phyloP scores from a whole-genome alignment of 1,284 basidiomycete species.

The Leccinum pachyderme region DNA sequence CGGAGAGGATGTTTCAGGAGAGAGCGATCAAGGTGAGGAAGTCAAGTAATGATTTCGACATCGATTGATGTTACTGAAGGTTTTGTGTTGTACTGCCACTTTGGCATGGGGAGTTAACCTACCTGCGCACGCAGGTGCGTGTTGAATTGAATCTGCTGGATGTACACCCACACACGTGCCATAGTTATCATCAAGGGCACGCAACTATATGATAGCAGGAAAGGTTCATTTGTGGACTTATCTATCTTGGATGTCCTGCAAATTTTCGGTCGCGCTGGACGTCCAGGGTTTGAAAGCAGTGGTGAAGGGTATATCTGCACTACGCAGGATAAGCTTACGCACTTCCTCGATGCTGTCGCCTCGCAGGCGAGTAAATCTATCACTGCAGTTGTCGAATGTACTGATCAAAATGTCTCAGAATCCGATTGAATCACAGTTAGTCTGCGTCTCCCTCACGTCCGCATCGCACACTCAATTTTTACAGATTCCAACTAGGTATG shows the following conservation, averaged over 20 bases:
- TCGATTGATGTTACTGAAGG: constrained; percentile 46
- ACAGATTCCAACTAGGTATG: constrained; percentile 83
- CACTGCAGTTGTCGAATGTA: background rate
- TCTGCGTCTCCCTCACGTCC: background rate
- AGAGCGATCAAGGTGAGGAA: constrained; percentile 82
- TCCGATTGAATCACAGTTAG: constrained; percentile 94
- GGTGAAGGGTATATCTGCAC: constrained; percentile 99
- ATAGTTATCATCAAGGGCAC: constrained; percentile 97
- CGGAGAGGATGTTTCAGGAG: constrained; percentile 93
- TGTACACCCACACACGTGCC: constrained; percentile 12
- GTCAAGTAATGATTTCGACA: background rate
- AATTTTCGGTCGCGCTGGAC: constrained; percentile 96
- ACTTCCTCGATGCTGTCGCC: constrained; percentile 89
- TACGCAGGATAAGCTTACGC: constrained; percentile 86
- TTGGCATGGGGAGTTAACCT: constrained; percentile 99
- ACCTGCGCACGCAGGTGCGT: constrained; percentile 90
- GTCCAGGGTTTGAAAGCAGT: constrained; percentile 92
- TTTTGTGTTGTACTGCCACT: constrained; percentile 97
- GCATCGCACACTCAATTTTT: constrained; percentile 14
- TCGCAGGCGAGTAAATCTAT: constrained; percentile 61
- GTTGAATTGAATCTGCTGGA: constrained; percentile 6
- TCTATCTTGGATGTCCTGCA: constrained; percentile 96
- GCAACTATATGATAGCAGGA: constrained; percentile 89
- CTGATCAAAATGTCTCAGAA: constrained; percentile 47
- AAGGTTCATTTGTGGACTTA: constrained; percentile 89